Conservation (phyloP, 208 protist genomes). For the Crithidia acanthocephali region DNA sequence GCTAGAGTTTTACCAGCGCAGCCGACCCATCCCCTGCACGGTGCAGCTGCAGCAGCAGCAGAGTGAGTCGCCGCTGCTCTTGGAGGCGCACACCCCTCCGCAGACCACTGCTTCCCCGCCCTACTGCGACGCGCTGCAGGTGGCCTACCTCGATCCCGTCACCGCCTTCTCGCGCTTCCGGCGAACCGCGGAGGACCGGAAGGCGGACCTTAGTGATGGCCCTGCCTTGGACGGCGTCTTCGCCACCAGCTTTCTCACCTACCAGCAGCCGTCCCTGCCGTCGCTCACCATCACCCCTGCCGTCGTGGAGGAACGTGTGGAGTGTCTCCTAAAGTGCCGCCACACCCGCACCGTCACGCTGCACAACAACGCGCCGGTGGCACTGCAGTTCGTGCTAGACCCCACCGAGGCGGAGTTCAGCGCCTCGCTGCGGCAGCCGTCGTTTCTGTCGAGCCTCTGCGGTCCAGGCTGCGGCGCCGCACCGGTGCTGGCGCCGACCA, state of each 20-base stretch:
- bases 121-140: slow-evolving; percentile 15
- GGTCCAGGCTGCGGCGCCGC: background rate
- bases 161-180: slow-evolving; percentile 28
- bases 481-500: slow-evolving; percentile 3
- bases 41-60: slow-evolving; percentile 2
- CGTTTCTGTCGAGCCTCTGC: slow-evolving; percentile 1
- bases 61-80: background rate
- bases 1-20: slow-evolving; percentile 34
- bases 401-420: slow-evolving; percentile 53
- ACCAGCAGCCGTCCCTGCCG: slow-evolving; percentile 66
- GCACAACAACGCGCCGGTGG: slow-evolving; percentile 72
- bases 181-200: background rate
- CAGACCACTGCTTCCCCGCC: background rate
- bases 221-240: slow-evolving; percentile 45
- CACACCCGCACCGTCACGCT: slow-evolving; percentile 76
- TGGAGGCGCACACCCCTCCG: no score
- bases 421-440: slow-evolving; percentile 17
- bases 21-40: slow-evolving; percentile 24
- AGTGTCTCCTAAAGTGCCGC: slow-evolving; percentile 73
- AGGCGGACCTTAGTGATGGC: background rate
- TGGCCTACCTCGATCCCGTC: slow-evolving; percentile 35
- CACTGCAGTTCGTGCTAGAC: slow-evolving; percentile 78
- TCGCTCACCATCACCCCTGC: slow-evolving; percentile 63
- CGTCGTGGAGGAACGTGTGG: slow-evolving; percentile 72
- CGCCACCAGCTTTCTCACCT: slow-evolving; percentile 77